Conservation (phyloP, 768 basidiomycete genomes). For the Obba rivulosa region DNA sequence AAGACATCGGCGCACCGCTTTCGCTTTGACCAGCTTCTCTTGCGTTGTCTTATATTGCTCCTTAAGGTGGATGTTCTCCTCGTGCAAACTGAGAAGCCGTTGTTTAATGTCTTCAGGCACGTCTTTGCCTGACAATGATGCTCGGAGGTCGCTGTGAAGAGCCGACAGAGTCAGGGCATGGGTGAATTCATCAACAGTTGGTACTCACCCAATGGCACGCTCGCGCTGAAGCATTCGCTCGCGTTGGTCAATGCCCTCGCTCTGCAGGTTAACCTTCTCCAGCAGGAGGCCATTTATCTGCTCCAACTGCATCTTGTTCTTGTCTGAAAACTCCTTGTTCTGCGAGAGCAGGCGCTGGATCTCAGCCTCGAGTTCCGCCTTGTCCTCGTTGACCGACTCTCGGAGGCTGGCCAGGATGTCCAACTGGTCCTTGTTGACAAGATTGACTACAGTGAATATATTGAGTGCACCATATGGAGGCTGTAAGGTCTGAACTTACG, state of each 20-base stretch:
- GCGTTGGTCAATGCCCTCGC: conserved; percentile 83
- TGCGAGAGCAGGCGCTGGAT: conserved; percentile 57
- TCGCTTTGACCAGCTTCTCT: conserved; percentile 79
- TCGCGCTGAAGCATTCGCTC: conserved; percentile 86
- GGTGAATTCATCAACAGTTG: not conserved
- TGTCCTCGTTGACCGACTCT: conserved; percentile 87
- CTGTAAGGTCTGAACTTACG: conserved; percentile 40
- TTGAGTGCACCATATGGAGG: not conserved
- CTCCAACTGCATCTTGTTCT: conserved; percentile 87
- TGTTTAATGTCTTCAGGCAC: conserved; percentile 79
- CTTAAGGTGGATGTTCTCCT: conserved; percentile 67
- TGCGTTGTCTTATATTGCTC: conserved; percentile 64
- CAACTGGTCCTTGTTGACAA: conserved; percentile 91
- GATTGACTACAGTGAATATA: conserved; percentile 46
- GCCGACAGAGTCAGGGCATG: conserved; percentile 1
- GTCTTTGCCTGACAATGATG: conserved; percentile 70
- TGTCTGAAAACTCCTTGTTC: conserved; percentile 69
- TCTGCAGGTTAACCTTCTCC: conserved; percentile 89
- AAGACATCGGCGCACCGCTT: conserved; percentile 44
- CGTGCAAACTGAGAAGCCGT: conserved; percentile 68
- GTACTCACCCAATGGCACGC: conserved; percentile 69
- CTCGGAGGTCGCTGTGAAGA: conserved; percentile 63
- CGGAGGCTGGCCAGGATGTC: conserved; percentile 84
- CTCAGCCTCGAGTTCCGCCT: conserved; percentile 66
- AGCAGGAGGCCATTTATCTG: conserved; percentile 80